Conservation (phyloP, 805 yeast species). For the Metschnikowia hibisci region DNA sequence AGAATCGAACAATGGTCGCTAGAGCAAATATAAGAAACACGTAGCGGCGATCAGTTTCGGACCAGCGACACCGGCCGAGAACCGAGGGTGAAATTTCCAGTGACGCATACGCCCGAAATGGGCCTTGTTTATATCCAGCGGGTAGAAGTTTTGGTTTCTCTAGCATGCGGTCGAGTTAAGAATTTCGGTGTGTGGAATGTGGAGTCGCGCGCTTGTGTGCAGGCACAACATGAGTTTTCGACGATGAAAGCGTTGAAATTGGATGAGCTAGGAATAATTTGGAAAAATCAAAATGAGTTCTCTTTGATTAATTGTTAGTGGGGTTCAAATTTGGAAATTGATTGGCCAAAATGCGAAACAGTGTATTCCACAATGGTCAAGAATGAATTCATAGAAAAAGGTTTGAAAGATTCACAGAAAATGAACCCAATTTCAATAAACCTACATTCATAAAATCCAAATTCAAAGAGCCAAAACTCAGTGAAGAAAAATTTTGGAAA, state of each 20-base stretch:
- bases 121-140: slow-evolving; percentile 30
- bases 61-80: slow-evolving; percentile 13
- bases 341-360: too few relatives aligned
- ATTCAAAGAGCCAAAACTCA: too few relatives aligned
- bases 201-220: background rate
- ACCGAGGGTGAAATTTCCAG: slow-evolving; percentile 19
- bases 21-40: slow-evolving; percentile 13
- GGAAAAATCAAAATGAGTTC: too few relatives aligned
- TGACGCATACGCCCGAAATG: slow-evolving; percentile 26
- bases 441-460: too few relatives aligned
- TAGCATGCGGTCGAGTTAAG: background rate
- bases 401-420: too few relatives aligned
- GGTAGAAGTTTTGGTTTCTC: slow-evolving; percentile 13
- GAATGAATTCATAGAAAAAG: too few relatives aligned
- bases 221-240: background rate
- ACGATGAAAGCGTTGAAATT: background rate
- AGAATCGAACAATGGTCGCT: slow-evolving; percentile 27
- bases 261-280: too few relatives aligned
- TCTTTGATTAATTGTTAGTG: too few relatives aligned
- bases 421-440: too few relatives aligned
- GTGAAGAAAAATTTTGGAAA: too few relatives aligned
- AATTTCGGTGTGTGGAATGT: background rate
- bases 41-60: slow-evolving; percentile 14
- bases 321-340: too few relatives aligned
- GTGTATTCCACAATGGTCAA: too few relatives aligned